These are phyloP conservation scores for Ilex aquifolium DNA, from an alignment of 257 asterid species.

Conservation along the genomic window DNA sequence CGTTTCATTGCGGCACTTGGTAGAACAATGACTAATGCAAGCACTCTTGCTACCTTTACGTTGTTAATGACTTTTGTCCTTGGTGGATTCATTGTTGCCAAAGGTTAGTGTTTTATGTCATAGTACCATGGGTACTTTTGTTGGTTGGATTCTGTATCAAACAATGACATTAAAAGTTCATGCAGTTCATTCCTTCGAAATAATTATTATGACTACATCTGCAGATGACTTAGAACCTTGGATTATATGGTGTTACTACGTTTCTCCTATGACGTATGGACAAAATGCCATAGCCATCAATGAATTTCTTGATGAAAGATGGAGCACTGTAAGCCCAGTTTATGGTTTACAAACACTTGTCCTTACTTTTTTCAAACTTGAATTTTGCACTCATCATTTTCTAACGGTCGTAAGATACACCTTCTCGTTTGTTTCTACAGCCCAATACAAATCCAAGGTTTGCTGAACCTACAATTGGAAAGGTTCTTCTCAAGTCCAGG, in stretches of 20 bases:
- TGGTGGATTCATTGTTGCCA: conserved; percentile 85
- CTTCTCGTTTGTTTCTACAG: background rate
- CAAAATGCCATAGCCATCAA: conserved; percentile 82
- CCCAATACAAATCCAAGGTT: background rate
- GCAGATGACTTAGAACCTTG: conserved; percentile 78
- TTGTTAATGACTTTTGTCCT: conserved; percentile 82
- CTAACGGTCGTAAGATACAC: too few species aligned
- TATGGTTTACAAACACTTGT: conserved; percentile 3
- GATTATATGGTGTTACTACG: conserved; percentile 78
- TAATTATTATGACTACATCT: background rate
- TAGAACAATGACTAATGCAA: conserved; percentile 76
- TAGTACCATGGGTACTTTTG: too few species aligned
- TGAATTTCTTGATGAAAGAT: conserved; percentile 74
- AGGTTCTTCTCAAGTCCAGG: conserved; percentile 1
- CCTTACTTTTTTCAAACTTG: background rate
- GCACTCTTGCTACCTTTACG: conserved; percentile 72
- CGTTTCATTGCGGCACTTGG: conserved; percentile 79
- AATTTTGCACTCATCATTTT: too few species aligned
- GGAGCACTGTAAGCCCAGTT: conserved; percentile 64
- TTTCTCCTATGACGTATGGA: conserved; percentile 86
- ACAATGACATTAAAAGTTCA: conserved; percentile 16
- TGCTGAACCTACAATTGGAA: conserved; percentile 1
- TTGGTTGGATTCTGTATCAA: conserved; percentile 26
- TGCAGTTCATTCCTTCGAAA: too few species aligned
- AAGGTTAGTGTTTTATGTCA: conserved; percentile 58